phyloP scores from a whole-genome alignment of 306 rosid genomes.

The Trifolium fragiferum region DNA sequence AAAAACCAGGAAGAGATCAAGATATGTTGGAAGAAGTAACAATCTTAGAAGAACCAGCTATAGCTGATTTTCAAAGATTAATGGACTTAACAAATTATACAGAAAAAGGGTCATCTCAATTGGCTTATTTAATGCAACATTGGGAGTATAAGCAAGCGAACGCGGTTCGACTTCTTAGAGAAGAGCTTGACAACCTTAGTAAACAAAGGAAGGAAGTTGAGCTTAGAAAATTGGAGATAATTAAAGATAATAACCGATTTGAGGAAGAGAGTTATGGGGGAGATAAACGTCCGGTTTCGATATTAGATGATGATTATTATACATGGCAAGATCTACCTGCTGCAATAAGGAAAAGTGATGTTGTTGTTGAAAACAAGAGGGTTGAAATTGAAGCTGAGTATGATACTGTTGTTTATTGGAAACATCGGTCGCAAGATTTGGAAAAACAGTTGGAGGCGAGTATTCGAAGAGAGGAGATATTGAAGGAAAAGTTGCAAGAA shows the following conservation, averaged over 20 bases:
- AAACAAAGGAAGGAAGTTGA: conserved; percentile 80
- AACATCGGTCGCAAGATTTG: conserved; percentile 66
- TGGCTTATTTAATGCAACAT: conserved; percentile 74
- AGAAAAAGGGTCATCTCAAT: conserved; percentile 86
- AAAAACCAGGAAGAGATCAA: conserved; percentile 81
- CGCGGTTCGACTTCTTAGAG: conserved; percentile 78
- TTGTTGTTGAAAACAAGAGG: conserved; percentile 70
- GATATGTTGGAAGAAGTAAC: conserved; percentile 91
- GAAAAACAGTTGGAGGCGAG: conserved; percentile 81
- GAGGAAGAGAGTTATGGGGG: conserved; percentile 76
- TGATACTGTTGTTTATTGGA: conserved; percentile 82
- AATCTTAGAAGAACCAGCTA: conserved; percentile 74
- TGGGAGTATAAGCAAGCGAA: conserved; percentile 97
- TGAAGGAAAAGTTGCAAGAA: conserved; percentile 72
- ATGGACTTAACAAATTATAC: conserved; percentile 83
- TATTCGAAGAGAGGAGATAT: conserved; percentile 70
- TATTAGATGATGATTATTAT: conserved; percentile 82
- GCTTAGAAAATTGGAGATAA: conserved; percentile 83
- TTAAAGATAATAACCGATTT: conserved; percentile 73
- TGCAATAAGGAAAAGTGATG: conserved; percentile 60
- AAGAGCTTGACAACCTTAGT: conserved; percentile 84
- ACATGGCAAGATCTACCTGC: conserved; percentile 73
- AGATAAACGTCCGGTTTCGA: conserved; percentile 85
- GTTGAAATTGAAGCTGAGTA: conserved; percentile 81
- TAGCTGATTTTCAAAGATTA: conserved; percentile 84